phyloP scores from a whole-genome alignment of 345 rosid genomes.

The Cardamine occulta region DNA sequence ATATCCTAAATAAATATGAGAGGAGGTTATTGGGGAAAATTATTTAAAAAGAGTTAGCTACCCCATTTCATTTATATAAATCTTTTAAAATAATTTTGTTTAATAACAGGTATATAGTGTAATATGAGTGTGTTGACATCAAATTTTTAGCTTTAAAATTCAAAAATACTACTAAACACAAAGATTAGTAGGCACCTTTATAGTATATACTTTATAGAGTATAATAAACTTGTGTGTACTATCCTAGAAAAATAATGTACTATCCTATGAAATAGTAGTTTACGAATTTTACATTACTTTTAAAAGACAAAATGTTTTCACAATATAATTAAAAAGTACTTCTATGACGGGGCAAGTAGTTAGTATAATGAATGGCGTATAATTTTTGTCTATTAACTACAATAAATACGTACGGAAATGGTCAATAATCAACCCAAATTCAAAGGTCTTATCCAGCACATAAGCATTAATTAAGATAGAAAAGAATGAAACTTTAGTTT shows the following conservation, averaged over 20 bases:
- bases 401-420: constrained; percentile 8
- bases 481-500: constrained; percentile 24
- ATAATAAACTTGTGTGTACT: neutral
- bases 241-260: neutral
- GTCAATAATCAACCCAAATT: constrained; percentile 16
- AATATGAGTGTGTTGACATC: constrained; percentile 35
- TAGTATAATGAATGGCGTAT: neutral
- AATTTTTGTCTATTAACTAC: neutral
- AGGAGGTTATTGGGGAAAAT: neutral
- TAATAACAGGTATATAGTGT: neutral
- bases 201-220: constrained; percentile 29
- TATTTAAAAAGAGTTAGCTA: neutral
- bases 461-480: constrained; percentile 14
- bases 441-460: constrained; percentile 13
- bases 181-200: constrained; percentile 37
- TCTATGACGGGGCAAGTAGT: neutral
- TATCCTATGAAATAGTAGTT: neutral
- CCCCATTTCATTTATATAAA: neutral
- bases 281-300: neutral
- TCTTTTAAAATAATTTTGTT: neutral
- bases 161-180: constrained; percentile 13
- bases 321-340: neutral
- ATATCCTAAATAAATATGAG: neutral
- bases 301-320: neutral
- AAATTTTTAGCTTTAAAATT: constrained; percentile 22